Conservation (phyloP, 176 grass and related monocot species). For the Phragmites australis region DNA sequence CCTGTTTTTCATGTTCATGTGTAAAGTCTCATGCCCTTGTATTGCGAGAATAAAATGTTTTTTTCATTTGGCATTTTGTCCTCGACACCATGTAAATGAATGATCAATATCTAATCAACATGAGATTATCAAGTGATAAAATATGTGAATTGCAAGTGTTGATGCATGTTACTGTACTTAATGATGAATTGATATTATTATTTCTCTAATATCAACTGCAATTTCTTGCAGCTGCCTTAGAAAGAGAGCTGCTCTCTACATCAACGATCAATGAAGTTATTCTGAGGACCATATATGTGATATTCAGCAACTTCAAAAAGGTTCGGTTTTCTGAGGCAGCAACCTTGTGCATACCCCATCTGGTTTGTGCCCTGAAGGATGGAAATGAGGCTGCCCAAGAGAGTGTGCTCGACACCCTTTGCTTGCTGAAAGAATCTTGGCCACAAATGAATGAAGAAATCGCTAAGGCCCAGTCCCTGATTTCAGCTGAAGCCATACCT, state of each 20-base stretch:
- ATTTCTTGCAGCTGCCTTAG: conserved; percentile 66
- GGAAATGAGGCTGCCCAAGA: conserved; percentile 84
- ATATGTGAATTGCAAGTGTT: conserved; percentile 12
- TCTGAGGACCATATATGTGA: conserved; percentile 78
- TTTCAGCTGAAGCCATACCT: conserved; percentile 92
- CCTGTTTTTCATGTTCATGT: conserved; percentile 27
- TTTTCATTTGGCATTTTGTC: conserved; percentile 11
- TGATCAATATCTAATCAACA: conserved; percentile 7
- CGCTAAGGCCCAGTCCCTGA: conserved; percentile 85
- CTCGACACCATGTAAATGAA: background rate
- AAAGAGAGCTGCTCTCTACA: conserved; percentile 77
- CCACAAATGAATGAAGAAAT: conserved; percentile 92
- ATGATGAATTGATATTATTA: conserved; percentile 13
- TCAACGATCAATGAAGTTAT: conserved; percentile 86
- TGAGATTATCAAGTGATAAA: conserved; percentile 14
- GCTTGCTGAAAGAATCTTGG: conserved; percentile 95
- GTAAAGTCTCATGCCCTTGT: conserved; percentile 7
- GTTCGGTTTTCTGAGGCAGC: conserved; percentile 86
- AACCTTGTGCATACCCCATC: conserved; percentile 90
- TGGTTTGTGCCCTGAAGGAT: conserved; percentile 76
- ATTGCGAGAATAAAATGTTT: conserved; percentile 9
- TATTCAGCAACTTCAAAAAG: conserved; percentile 94
- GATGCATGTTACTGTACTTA: background rate
- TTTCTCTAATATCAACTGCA: conserved; percentile 33
- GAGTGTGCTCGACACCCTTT: conserved; percentile 82